phyloP scores from a whole-genome alignment of 306 rosid genomes.

The Morella rubra region DNA sequence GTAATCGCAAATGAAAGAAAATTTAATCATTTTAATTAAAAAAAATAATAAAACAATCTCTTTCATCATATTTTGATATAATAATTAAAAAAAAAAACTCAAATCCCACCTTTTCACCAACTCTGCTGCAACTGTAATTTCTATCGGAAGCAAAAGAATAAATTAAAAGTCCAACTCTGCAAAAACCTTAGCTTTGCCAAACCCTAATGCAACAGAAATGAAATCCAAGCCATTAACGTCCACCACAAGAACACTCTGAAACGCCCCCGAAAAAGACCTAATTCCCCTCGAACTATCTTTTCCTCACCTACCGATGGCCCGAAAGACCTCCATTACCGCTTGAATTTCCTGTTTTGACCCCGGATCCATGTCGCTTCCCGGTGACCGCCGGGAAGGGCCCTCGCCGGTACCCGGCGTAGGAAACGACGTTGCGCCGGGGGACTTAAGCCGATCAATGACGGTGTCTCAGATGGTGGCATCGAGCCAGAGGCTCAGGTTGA shows the following conservation, averaged over 20 bases:
- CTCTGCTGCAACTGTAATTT: no score
- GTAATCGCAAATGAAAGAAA: no score
- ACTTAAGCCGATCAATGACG: constrained; percentile 7
- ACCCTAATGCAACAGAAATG: constrained; percentile 26
- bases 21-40: no score
- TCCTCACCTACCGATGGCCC: neutral
- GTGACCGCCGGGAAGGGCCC: constrained; percentile 10
- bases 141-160: no score
- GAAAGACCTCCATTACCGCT: neutral
- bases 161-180: no score
- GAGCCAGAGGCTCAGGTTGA: constrained; percentile 41
- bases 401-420: constrained; percentile 11
- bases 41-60: no score
- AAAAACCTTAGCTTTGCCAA: neutral
- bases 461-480: constrained; percentile 12
- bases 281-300: neutral
- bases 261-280: constrained; percentile 10
- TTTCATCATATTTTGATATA: no score
- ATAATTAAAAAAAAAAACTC: no score
- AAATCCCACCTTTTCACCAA: no score
- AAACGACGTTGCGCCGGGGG: constrained; percentile 19
- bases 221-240: constrained; percentile 10
- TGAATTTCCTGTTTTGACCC: constrained; percentile 13
- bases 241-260: constrained; percentile 6
- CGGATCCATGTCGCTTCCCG: constrained; percentile 30